A percentile compares a stretch with the other conserved stretches of the same genome.
Conservation (phyloP, 306 rosid genomes). For the Acmispon strigosus region DNA sequence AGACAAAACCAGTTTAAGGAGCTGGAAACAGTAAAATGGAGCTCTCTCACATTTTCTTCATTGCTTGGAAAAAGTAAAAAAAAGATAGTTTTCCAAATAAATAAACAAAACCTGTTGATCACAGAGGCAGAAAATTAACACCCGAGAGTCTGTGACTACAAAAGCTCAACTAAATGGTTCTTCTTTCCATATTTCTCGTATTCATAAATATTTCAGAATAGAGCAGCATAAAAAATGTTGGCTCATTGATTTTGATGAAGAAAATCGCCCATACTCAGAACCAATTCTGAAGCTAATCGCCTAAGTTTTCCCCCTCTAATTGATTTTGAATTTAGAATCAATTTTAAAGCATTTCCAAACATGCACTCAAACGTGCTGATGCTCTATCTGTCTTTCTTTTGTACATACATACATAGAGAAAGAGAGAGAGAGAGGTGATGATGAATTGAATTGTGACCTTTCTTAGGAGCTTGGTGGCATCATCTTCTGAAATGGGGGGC, state of each 20-base stretch:
- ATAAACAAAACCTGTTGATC: too few species aligned
- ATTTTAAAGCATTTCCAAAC: too few species aligned
- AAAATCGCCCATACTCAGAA: too few species aligned
- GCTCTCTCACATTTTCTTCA: not conserved
- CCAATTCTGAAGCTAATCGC: too few species aligned
- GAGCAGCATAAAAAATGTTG: not conserved
- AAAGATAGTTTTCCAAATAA: too few species aligned
- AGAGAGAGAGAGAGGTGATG: not conserved
- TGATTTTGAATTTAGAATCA: too few species aligned
- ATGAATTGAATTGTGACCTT: slow-evolving; percentile 39
- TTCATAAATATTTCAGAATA: not conserved
- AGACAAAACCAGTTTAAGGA: not conserved
- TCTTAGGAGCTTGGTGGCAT: slow-evolving; percentile 47
- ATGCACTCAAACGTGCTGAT: too few species aligned
- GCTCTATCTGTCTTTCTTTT: too few species aligned
- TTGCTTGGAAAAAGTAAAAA: not conserved
- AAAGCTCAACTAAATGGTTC: not conserved
- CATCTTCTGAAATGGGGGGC: slow-evolving; percentile 44
- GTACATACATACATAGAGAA: too few species aligned
- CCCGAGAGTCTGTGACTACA: not conserved
- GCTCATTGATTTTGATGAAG: not conserved
- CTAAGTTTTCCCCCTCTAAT: too few species aligned
- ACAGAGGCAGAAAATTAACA: not conserved
- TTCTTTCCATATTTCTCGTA: not conserved
- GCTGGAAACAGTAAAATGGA: not conserved